phyloP scores from a whole-genome alignment of 225 moss, liverwort and hornwort genomes.

The Physcomitrellopsis africana region DNA sequence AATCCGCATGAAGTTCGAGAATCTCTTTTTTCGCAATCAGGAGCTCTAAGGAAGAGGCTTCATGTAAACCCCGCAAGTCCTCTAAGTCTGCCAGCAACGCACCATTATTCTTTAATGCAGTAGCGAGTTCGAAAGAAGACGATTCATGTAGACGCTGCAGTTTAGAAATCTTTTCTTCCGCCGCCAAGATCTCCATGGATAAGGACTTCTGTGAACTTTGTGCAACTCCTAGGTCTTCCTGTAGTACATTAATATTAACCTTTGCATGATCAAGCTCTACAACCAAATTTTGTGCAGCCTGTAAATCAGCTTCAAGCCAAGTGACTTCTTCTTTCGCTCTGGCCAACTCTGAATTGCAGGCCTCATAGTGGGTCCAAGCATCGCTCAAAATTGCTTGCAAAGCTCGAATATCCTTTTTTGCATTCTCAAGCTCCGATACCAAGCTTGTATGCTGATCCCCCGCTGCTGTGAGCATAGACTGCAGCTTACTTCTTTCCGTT shows the following conservation, averaged over 20 bases:
- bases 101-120: background rate
- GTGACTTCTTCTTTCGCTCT: conserved; percentile 49
- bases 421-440: conserved; percentile 44
- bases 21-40: conserved; percentile 26
- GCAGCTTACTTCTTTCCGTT: conserved; percentile 39
- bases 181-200: conserved; percentile 29
- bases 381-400: conserved; percentile 51
- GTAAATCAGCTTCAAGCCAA: conserved; percentile 46
- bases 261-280: conserved; percentile 45
- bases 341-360: conserved; percentile 38
- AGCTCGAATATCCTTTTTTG: conserved; percentile 50
- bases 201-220: conserved; percentile 29
- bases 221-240: conserved; percentile 34
- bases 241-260: conserved; percentile 35
- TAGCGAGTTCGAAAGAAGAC: conserved; percentile 28
- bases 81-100: conserved; percentile 38
- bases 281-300: conserved; percentile 36
- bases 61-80: conserved; percentile 23
- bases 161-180: conserved; percentile 31
- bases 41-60: conserved; percentile 30
- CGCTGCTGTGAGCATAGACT: conserved; percentile 40
- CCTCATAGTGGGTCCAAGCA: conserved; percentile 50
- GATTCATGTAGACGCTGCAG: conserved; percentile 36
- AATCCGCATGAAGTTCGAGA: conserved; percentile 15
- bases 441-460: conserved; percentile 22